Evolutionary conservation across 1,284 basidiomycete genomes (phyloP).

Genomic region (Leccinum fallax): DNA sequence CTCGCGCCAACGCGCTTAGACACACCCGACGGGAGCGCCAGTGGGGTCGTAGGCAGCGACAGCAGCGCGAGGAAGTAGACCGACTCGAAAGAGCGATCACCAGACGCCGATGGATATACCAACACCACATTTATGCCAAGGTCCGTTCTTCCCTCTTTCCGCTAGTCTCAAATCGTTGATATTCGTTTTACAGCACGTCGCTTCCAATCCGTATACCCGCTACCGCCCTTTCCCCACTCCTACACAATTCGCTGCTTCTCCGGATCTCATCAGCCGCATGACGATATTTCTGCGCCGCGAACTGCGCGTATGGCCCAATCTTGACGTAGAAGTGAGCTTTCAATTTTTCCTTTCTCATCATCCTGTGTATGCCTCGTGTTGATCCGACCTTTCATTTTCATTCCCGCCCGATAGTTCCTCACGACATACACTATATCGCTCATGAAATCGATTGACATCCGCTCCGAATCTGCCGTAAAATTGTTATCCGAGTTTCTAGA

Average conservation of each 20-base stretch:
- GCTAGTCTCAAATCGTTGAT: conserved; percentile 4
- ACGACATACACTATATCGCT: conserved; percentile 81
- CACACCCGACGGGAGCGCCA: conserved; percentile 47
- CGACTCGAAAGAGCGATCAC: conserved; percentile 67
- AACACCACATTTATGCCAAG: conserved; percentile 78
- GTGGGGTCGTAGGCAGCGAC: conserved; percentile 56
- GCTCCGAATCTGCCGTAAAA: conserved; percentile 82
- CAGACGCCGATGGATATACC: conserved; percentile 67
- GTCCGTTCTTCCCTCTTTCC: conserved; percentile 38
- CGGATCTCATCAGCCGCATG: conserved; percentile 71
- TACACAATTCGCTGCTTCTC: conserved; percentile 73
- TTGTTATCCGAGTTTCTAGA: conserved; percentile 85
- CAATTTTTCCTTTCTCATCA: not conserved
- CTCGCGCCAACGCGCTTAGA: conserved; percentile 33
- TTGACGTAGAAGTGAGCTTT: conserved; percentile 76
- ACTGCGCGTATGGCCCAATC: conserved; percentile 77
- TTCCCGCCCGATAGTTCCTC: conserved; percentile 52
- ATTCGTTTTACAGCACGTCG: conserved; percentile 65
- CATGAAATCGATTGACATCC: conserved; percentile 86
- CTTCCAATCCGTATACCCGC: conserved; percentile 79
- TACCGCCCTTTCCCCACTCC: conserved; percentile 84
- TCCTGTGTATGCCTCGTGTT: conserved; percentile 11
- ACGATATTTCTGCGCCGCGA: conserved; percentile 83
- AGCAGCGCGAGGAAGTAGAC: conserved; percentile 57
- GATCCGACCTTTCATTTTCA: conserved; percentile 9